Evolutionary conservation across 2,329 filamentous ascomycete species (phyloP).

Genomic region (Diaporthe velutina): DNA sequence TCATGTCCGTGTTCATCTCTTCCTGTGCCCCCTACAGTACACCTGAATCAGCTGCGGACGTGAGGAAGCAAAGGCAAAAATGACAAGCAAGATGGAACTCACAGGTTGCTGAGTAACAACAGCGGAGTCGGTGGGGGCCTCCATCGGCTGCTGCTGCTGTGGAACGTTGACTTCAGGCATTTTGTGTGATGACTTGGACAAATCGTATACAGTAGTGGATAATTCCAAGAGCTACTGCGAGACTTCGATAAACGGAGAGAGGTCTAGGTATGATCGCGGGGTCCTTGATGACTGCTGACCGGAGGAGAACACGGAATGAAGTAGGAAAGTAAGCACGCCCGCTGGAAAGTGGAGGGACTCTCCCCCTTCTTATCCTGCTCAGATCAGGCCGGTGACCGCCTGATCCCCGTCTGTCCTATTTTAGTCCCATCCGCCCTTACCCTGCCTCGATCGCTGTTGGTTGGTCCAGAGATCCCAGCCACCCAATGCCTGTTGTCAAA

Average conservation of each 20-base stretch:
- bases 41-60: background rate
- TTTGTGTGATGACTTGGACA: background rate
- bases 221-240: background rate
- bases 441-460: conserved; percentile 18
- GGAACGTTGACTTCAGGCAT: conserved; percentile 29
- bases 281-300: background rate
- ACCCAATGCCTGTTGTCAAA: background rate
- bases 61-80: background rate
- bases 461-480: conserved; percentile 14
- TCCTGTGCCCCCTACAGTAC: background rate
- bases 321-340: background rate
- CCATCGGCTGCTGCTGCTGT: conserved; percentile 33
- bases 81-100: background rate
- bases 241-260: no score
- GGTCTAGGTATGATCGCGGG: background rate
- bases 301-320: background rate
- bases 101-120: conserved; percentile 34
- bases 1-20: conserved; percentile 25
- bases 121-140: background rate
- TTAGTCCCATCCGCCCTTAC: background rate
- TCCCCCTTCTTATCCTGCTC: background rate
- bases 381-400: background rate
- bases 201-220: background rate
- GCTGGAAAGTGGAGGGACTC: background rate
- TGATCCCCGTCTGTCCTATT: conserved; percentile 8